Conservation (phyloP, 2,329 filamentous ascomycete genomes). For the Nigrospora osmanthi region DNA sequence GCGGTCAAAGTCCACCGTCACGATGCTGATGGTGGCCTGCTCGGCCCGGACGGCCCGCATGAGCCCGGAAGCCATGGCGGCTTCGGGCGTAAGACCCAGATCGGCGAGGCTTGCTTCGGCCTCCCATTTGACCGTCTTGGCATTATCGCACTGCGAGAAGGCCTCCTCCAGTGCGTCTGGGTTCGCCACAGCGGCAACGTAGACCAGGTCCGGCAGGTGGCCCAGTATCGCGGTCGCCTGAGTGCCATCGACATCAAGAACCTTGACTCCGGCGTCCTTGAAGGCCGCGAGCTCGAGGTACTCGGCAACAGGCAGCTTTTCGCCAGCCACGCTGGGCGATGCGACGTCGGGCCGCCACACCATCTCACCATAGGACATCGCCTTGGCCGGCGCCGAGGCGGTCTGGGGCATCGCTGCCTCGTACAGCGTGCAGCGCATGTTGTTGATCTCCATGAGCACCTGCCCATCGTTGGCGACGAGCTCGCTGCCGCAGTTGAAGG, state of each 20-base stretch:
- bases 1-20: conserved; percentile 12
- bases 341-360: conserved; percentile 17
- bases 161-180: conserved; percentile 5
- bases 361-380: conserved; percentile 14
- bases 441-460: conserved; percentile 18
- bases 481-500: conserved; percentile 13
- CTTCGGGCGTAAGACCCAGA: conserved; percentile 13
- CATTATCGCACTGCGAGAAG: conserved; percentile 7
- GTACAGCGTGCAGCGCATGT: conserved; percentile 14
- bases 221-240: conserved; percentile 5
- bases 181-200: conserved; percentile 7
- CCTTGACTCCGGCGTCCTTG: conserved; percentile 14
- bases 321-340: conserved; percentile 3
- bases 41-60: conserved; percentile 14
- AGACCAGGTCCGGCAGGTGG: conserved; percentile 6
- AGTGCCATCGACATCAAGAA: conserved; percentile 10
- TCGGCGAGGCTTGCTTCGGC: conserved; percentile 14
- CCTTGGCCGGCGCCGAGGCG: conserved; percentile 1
- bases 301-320: conserved; percentile 3
- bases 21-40: conserved; percentile 15
- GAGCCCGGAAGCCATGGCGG: conserved; percentile 16
- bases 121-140: conserved; percentile 19
- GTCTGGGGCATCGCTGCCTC: conserved; percentile 21
- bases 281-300: conserved; percentile 14
- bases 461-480: conserved; percentile 13